Evolutionary conservation across 2,329 filamentous ascomycete species (phyloP), one percentile per base, ranked within the genome.

Genomic region (Claviceps quebecensis): DNA sequence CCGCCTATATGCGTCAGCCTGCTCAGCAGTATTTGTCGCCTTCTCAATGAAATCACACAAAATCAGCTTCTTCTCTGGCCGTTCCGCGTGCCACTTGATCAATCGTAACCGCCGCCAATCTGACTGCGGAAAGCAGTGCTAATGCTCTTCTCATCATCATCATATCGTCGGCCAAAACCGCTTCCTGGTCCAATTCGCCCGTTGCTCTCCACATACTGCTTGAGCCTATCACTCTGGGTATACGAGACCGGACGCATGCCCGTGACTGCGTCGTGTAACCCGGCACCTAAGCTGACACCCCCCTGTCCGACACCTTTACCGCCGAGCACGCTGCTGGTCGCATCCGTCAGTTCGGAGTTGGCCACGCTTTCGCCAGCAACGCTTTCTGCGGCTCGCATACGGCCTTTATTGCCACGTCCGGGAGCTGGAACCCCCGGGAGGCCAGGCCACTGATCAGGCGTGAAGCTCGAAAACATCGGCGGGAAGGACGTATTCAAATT

Each of bases 91-190:
- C 29, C 56, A 49, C 63, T 76, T 73, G 76, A 62, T 77, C 73
- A 76, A 62, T 77, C 74, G 57, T 75, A 77, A 54, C 74, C 73
- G 19, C 76, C 73, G 56, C 87, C 89, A 58, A 96, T 82, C 69
- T 97, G 93, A 71, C 89, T 96, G 55, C 91, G 90, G 71, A 97
- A 98, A 47, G 90, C 90, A 49, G 93, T 97, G 63, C 88, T 95
- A 61, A 97, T 81, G 68, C 91, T 97, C 70, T 93, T 88, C 62
- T 93, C 88, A 65, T 97, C 93, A 58, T 98, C 93, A 59, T 98
- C 93, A 55, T 84, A 81, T 49, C 74, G 75, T 60, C 83, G 84
- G 50, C 79, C 83, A 62, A 80, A 87, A 49, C 83, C 80, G 64
- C 83, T 87, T 56, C 77, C 74, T 29, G 74, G 75, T 45, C 80